phyloP scores from a whole-genome alignment of 2,329 filamentous ascomycete genomes.

The Aureobasidium sp. region DNA sequence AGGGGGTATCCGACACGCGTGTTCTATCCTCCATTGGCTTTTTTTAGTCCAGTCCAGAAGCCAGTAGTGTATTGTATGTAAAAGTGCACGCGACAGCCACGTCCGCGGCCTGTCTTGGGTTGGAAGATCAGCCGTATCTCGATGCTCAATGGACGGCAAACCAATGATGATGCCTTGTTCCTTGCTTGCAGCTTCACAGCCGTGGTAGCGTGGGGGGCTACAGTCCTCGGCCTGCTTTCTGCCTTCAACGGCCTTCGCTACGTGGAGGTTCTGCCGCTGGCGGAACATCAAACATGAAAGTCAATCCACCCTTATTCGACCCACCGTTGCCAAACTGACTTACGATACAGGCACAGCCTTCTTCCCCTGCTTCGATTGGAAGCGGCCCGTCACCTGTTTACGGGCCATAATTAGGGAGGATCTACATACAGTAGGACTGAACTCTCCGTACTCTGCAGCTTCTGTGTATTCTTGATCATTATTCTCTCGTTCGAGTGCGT shows the following conservation, averaged over 20 bases:
- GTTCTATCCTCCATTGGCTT: background rate
- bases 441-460: background rate
- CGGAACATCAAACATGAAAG: too few species aligned
- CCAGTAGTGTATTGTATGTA: background rate
- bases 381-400: slow-evolving; percentile 3
- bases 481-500: too few species aligned
- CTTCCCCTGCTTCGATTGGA: slow-evolving; percentile 4
- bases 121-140: background rate
- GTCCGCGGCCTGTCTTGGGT: background rate
- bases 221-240: slow-evolving; percentile 5
- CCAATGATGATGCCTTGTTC: background rate
- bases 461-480: background rate
- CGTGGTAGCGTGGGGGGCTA: background rate
- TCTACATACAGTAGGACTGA: background rate
- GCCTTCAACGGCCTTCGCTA: slow-evolving; percentile 1
- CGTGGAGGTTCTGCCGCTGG: background rate
- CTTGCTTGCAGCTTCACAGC: background rate
- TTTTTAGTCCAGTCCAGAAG: slow-evolving; percentile 4
- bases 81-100: slow-evolving; percentile 1
- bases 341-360: slow-evolving; percentile 9
- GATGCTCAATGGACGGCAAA: background rate
- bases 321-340: slow-evolving; percentile 12
- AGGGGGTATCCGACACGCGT: background rate
- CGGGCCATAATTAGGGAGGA: background rate
- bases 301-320: background rate